Base-by-base conservation (phyloP, 345 rosid species). In the Leavenworthia alabamica region DNA sequence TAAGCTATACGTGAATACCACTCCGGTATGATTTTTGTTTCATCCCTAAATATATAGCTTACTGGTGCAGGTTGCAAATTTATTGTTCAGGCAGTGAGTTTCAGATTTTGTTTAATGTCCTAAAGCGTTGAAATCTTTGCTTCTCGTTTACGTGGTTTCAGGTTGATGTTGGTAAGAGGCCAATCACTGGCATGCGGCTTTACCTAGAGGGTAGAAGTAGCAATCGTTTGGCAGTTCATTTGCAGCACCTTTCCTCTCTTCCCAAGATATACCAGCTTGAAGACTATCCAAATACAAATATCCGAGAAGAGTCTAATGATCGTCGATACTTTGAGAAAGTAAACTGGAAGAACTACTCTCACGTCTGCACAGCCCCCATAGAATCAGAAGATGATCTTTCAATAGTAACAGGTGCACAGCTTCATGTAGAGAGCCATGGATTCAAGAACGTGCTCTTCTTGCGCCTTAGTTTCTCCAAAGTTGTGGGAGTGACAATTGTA, bases 141-240 rank as follows among this genome's bases (percentile, higher is more conserved):
- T 41, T 44, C 51, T 66, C 2, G 56, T 60, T 29, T 59, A 56
- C 62, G 41, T 32, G 31, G 24, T 57, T 52, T 60, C 78, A 89
- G 99, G 96, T 93, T 70, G 96, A 89, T 68, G 99, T 90, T 53
- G 96, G 97, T 49, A 84, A 84, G 78, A 81, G 97, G 64, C 99
- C 97, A 3, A 81, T 93, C 48, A 93, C 97, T 37, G 99, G 99
- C 50, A 80, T 93, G 66, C 79, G 99, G 56, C 99, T 93, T 35
- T 89, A 86, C 78, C 83, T 93, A 55, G 97, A 93, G 56, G 99
- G 99, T 50, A 78, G 83, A 81, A 81, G 88, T 65, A 86, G 90
- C 71, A 90, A 89, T 54, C 81, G 83, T 46, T 51, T 93, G 49
- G 97, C 97, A 11, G 75, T 93, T 60, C 96, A 89, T 68, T 52